Conservation (phyloP, 2,329 filamentous ascomycete species). For the Aspergillus luchuensis region DNA sequence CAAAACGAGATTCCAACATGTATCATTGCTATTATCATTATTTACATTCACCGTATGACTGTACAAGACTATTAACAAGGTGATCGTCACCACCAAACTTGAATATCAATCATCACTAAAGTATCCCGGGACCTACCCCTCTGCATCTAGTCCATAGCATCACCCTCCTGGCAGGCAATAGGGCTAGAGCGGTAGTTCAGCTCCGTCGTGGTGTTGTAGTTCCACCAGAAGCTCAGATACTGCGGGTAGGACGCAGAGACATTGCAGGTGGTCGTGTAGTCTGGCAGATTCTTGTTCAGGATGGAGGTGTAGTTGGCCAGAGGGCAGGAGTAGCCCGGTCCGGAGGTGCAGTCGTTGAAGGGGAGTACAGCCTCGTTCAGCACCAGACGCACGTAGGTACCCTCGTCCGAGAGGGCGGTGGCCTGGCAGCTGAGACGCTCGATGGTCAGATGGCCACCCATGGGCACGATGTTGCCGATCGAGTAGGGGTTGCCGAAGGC, state of each 20-base stretch:
- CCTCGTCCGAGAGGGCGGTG: constrained; percentile 16
- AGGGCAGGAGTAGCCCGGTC: constrained; percentile 23
- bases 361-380: constrained; percentile 28
- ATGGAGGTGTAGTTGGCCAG: constrained; percentile 18
- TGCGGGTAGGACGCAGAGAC: constrained; percentile 18
- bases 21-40: neutral
- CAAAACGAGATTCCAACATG: neutral
- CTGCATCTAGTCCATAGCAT: neutral
- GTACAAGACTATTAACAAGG: neutral
- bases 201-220: constrained; percentile 14
- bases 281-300: constrained; percentile 14
- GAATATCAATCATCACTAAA: neutral
- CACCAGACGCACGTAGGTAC: constrained; percentile 23
- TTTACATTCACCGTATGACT: neutral
- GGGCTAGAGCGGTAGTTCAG: constrained; percentile 4
- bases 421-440: constrained; percentile 26
- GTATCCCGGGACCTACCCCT: too few species aligned
- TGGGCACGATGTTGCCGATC: constrained; percentile 23
- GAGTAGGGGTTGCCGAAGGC: constrained; percentile 22
- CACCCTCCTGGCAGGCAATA: constrained; percentile 3
- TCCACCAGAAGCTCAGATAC: constrained; percentile 22
- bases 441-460: constrained; percentile 24
- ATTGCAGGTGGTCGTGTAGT: constrained; percentile 17
- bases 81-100: neutral
- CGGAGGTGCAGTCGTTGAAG: constrained; percentile 18